Evolutionary conservation across 441 rosid species (phyloP).

Genomic region (Omphalea diandra): DNA sequence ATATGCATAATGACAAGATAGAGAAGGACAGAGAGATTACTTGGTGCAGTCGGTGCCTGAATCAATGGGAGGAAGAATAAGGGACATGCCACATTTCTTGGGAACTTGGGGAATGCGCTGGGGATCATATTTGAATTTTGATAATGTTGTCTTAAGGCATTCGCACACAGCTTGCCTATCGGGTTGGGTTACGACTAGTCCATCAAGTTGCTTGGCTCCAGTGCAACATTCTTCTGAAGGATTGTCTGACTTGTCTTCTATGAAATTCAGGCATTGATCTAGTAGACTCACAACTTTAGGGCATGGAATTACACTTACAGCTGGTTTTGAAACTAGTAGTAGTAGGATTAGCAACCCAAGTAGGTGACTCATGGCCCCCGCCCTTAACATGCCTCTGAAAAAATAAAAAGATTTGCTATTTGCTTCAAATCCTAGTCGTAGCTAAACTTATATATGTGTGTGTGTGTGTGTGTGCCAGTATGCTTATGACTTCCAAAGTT

Average conservation of each 20-base stretch:
- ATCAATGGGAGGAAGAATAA: slow-evolving; percentile 27
- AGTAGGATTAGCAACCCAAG: slow-evolving; percentile 18
- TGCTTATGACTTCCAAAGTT: too few species aligned
- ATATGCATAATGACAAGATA: neutral
- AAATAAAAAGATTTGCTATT: neutral
- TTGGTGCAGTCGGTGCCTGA: slow-evolving; percentile 30
- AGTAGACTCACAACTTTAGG: neutral
- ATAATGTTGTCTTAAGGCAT: slow-evolving; percentile 30
- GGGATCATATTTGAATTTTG: slow-evolving; percentile 2
- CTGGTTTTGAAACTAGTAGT: slow-evolving; percentile 21
- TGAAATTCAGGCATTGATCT: slow-evolving; percentile 28
- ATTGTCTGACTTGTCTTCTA: neutral
- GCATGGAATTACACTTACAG: slow-evolving; percentile 20
- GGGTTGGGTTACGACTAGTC: neutral
- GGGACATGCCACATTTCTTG: slow-evolving; percentile 27
- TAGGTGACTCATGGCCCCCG: slow-evolving; percentile 11
- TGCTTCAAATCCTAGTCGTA: neutral
- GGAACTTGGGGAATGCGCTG: slow-evolving; percentile 23
- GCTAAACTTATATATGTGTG: too few species aligned
- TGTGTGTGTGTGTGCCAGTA: too few species aligned
- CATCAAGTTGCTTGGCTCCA: slow-evolving; percentile 21
- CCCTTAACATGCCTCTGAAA: neutral
- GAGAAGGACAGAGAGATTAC: slow-evolving; percentile 22
- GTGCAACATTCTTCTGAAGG: slow-evolving; percentile 29
- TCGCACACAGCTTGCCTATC: slow-evolving; percentile 28